phyloP scores from a whole-genome alignment of 148 eudicot genomes.

The Rhododendron henanense region DNA sequence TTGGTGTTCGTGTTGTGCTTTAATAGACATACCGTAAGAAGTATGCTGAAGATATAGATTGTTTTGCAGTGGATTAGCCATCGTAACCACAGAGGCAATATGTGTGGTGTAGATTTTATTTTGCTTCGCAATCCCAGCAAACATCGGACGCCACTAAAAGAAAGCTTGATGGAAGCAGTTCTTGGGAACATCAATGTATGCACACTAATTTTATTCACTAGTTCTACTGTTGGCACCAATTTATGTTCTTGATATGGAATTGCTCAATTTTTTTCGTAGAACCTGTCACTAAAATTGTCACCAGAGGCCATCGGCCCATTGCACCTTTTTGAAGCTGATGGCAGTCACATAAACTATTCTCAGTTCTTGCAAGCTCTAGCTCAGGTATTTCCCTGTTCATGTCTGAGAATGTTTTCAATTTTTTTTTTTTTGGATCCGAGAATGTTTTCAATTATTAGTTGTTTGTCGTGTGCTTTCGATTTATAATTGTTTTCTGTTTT shows the following conservation, averaged over 20 bases:
- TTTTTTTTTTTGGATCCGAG: background rate
- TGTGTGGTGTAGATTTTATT: conserved; percentile 56
- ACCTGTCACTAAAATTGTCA: conserved; percentile 25
- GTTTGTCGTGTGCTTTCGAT: background rate
- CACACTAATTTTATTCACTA: background rate
- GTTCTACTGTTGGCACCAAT: background rate
- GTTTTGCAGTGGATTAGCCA: conserved; percentile 55
- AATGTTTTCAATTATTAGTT: background rate
- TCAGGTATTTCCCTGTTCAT: conserved; percentile 18
- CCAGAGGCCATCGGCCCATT: conserved; percentile 14
- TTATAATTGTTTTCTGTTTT: background rate
- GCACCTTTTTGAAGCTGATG: conserved; percentile 24
- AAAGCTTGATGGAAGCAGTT: conserved; percentile 43
- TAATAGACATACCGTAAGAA: background rate
- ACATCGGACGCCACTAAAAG: conserved; percentile 29
- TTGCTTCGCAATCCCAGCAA: conserved; percentile 41
- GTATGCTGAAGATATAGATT: background rate
- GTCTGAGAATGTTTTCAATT: background rate
- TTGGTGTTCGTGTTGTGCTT: background rate
- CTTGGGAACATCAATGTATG: conserved; percentile 39
- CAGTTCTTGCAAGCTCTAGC: conserved; percentile 34
- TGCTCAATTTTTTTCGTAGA: conserved; percentile 9
- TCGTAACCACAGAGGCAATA: conserved; percentile 53
- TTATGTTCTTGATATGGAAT: background rate
- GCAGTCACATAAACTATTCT: conserved; percentile 28